phyloP scores from a whole-genome alignment of 2,329 filamentous ascomycete species.

The Lecanosticta acicola region DNA sequence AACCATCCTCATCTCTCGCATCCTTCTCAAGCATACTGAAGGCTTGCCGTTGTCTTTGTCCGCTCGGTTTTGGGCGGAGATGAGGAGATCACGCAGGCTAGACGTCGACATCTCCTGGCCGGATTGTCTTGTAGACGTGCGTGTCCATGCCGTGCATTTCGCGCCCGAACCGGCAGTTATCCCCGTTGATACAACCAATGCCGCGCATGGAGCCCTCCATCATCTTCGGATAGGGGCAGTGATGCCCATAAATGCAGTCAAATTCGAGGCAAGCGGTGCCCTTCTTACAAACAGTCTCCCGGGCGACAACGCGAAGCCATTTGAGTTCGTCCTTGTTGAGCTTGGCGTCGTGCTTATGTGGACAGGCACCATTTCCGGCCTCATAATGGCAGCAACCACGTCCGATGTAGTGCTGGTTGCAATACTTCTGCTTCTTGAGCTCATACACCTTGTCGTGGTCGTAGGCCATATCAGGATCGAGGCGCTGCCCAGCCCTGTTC shows the following conservation, averaged over 20 bases:
- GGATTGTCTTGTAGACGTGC: constrained; percentile 47
- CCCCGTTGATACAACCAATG: constrained; percentile 53
- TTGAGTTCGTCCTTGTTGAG: constrained; percentile 49
- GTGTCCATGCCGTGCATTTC: constrained; percentile 56
- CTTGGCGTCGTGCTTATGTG: constrained; percentile 51
- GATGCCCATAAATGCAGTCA: constrained; percentile 60
- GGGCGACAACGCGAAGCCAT: constrained; percentile 53
- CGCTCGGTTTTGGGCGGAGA: too few species aligned
- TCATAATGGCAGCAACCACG: constrained; percentile 50
- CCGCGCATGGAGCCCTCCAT: constrained; percentile 42
- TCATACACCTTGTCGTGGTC: constrained; percentile 54
- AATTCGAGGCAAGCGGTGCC: constrained; percentile 53
- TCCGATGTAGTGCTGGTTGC: constrained; percentile 57
- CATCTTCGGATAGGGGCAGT: constrained; percentile 49
- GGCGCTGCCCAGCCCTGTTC: constrained; percentile 55
- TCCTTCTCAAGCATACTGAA: neutral
- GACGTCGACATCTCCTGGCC: constrained; percentile 12
- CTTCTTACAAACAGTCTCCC: constrained; percentile 58
- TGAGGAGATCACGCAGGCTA: too few species aligned
- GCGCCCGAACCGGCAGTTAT: constrained; percentile 53
- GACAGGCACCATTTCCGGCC: constrained; percentile 46
- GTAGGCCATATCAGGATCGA: constrained; percentile 49
- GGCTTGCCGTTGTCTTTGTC: neutral
- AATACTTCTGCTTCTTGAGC: constrained; percentile 58
- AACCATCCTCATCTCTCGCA: too few species aligned